These are phyloP conservation scores for Coniochaeta sp. DNA, from an alignment of 2,329 filamentous ascomycete species.

Conservation along the genomic window DNA sequence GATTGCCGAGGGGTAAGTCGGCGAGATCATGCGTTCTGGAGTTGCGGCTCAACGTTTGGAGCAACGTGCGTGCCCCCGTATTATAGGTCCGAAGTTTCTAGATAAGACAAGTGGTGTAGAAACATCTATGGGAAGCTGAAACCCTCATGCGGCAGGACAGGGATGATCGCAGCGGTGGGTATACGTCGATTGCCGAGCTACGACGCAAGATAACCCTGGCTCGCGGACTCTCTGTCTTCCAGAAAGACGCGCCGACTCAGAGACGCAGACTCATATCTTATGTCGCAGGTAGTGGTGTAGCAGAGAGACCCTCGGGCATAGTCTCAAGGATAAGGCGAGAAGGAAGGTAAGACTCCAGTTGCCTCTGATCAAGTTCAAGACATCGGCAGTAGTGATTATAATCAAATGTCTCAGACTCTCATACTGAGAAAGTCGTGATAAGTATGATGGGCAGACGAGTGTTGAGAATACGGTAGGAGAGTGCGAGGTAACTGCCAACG, in stretches of 20 bases:
- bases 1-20: background rate
- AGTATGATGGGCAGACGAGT: background rate
- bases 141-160: background rate
- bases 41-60: background rate
- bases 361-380: too few relatives aligned
- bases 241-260: background rate
- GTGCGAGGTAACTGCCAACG: too few relatives aligned
- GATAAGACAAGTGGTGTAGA: background rate
- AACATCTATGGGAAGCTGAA: background rate
- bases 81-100: background rate
- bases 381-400: background rate
- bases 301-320: too few relatives aligned
- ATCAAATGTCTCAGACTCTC: background rate
- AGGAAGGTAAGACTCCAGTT: too few relatives aligned
- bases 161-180: background rate
- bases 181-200: background rate
- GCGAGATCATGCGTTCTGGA: constrained; percentile 3
- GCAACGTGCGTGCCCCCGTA: background rate
- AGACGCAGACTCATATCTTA: background rate
- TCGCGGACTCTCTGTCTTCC: background rate
- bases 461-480: too few relatives aligned
- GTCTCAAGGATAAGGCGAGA: too few relatives aligned
- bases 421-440: background rate
- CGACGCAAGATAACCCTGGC: background rate
- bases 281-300: too few relatives aligned